Base-by-base conservation (phyloP, 257 asterid species). In the Coffea canephora region DNA sequence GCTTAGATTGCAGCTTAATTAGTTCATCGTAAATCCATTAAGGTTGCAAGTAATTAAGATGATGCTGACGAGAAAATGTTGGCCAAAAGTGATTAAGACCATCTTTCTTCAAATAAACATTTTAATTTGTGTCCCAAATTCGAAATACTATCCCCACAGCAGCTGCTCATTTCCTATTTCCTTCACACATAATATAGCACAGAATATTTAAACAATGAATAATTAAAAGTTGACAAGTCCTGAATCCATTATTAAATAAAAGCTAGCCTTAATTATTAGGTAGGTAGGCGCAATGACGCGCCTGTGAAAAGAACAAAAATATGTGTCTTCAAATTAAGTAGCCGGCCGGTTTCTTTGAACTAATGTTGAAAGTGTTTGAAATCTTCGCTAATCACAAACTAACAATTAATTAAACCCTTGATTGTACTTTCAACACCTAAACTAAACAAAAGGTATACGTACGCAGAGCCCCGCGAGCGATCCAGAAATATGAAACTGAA, bases 311-410 rank as follows among this genome's bases (percentile, higher is more conserved):
- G 41, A 19, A 9, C 14, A 15, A 3, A 68, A 31, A 18, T 68
- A 39, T 27, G 21, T 4, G 46, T 36, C 36, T 48, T 77, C 23
- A 19, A 39, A 5, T 27, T 65, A 21, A 65, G 9, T 65, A 25
- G 62, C 64, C 64, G 43, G 2, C 64, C 72, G 43, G 2, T 45
- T 62, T 46, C 43, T 16, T 64, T 45, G 79, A 62, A 76, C 61
- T 45, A 62, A 62, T 76, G 72, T 76, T 62, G 79, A 45, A 76
- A 61, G 61, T 39, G 34, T 36, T 61, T 76, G 46, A 62, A 76
- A 62, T 61, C 21, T 41, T 76, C 21, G 49, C 27, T 54, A 61
- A 76, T 76, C 71, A 45, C 71, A 27, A 66, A 66, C 21, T 62
- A 62, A 43, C 61, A 50, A 76, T 23, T 9, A 62, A 2, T 59